These are phyloP conservation scores for Cyberlindnera lachancei DNA, from an alignment of 805 yeast genomes.

Conservation along the genomic window DNA sequence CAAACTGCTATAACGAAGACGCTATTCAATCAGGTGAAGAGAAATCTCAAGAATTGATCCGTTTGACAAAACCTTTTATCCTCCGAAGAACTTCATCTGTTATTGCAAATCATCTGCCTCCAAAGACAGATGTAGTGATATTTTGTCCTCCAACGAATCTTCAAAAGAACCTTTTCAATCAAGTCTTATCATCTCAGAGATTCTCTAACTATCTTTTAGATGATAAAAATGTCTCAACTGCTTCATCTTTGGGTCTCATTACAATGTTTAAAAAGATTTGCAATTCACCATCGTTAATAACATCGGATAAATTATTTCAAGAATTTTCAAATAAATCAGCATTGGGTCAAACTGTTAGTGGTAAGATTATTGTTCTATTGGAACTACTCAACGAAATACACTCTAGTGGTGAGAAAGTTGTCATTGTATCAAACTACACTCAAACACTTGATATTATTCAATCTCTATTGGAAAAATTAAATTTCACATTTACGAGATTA, in stretches of 20 bases:
- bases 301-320: constrained; percentile 38
- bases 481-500: constrained; percentile 49
- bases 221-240: constrained; percentile 14
- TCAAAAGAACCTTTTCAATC: constrained; percentile 50
- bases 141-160: constrained; percentile 68
- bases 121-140: constrained; percentile 66
- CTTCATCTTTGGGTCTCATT: constrained; percentile 57
- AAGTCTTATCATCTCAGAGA: constrained; percentile 30
- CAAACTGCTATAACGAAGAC: constrained; percentile 42
- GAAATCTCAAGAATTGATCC: constrained; percentile 55
- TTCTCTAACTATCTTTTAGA: constrained; percentile 22
- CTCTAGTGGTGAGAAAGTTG: constrained; percentile 61
- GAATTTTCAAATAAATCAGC: constrained; percentile 8
- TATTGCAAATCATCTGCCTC: constrained; percentile 54
- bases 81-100: constrained; percentile 64
- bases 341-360: constrained; percentile 24
- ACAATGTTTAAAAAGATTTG: constrained; percentile 73
- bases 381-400: constrained; percentile 40
- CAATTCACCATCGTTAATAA: constrained; percentile 65
- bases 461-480: constrained; percentile 38
- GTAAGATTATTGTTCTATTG: constrained; percentile 59
- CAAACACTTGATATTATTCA: constrained; percentile 78
- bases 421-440: constrained; percentile 81
- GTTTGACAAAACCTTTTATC: constrained; percentile 57
- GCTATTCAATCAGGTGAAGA: constrained; percentile 50